Base-by-base conservation (phyloP, 2,329 filamentous ascomycete genomes). In the Colletotrichum australisinense region DNA sequence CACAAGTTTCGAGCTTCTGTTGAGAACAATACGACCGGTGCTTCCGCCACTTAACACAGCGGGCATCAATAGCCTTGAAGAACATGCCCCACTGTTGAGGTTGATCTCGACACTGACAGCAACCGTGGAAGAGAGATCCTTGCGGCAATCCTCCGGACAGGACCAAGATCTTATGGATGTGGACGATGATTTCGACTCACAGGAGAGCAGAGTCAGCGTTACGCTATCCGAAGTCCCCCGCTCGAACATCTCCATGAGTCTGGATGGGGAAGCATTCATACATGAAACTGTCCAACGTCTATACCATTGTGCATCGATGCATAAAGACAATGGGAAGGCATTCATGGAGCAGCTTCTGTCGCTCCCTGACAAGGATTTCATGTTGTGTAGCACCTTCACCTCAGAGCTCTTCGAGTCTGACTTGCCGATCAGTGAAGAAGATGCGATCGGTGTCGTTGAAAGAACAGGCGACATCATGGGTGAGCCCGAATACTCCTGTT, bases 401-500 rank as follows among this genome's bases (percentile, higher is more conserved):
- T 80, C 83, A 19, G 89, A 91, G 26, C 55, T 92, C 22, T 87
- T 91, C 62, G 78, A 79, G 6, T 89, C 88, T 2, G 88, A 91
- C 76, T 80, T 91, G 1, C 79, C 86, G n/a, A 79, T 89, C 14
- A 82, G 84, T 12, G 80, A 84, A 0, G 85, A 87, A 12, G 85
- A 87, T 74, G 87, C 88, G 2, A 75, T 83, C 11, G 81, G 77
- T 3, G 81, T 92, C 2, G 80, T 92, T 26, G 82, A 88, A 73
- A 84, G 85, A 35, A 78, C 90, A 5, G 90, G 89, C 1, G 79
- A 78, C 0, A 83, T 91, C 7, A 86, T 92, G 26, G 83, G 85
- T 16, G 84, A 86, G 3, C 89, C 91, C 71, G 88, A 90, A 32
- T 93, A 93, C 77, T 90, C 92, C 70, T 90, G 91, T 75, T 96